Percentiles rank a stretch among this genome's conserved stretches.
Conservation (phyloP, 345 rosid species). For the Anacardium occidentale region DNA sequence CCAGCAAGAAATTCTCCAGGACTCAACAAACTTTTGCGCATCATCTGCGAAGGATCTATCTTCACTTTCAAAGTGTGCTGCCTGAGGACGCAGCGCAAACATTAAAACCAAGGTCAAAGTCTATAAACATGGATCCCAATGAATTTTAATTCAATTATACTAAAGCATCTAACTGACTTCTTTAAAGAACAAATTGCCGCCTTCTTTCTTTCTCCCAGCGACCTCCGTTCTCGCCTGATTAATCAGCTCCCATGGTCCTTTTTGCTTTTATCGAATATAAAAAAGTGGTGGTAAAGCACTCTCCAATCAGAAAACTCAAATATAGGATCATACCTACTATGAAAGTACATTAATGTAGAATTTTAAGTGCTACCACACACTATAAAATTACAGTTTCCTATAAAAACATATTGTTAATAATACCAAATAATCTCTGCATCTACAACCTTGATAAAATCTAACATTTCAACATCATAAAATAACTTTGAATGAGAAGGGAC, state of each 20-base stretch:
- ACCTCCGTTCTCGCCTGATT: conserved; percentile 49
- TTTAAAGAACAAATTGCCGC: conserved; percentile 54
- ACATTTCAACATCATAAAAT: conserved; percentile 49
- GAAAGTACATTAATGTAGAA: not conserved
- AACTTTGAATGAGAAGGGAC: conserved; percentile 41
- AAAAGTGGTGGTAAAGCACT: not conserved
- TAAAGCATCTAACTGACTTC: conserved; percentile 27
- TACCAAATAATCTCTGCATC: not conserved
- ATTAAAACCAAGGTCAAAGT: conserved; percentile 1
- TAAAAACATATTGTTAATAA: not conserved
- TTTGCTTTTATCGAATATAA: conserved; percentile 31
- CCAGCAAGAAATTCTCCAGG: conserved; percentile 53
- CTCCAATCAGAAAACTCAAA: not conserved
- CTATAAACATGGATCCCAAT: not conserved
- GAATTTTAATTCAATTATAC: conserved; percentile 6
- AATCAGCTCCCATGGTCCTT: conserved; percentile 46
- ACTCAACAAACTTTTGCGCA: conserved; percentile 40
- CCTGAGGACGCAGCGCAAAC: conserved; percentile 31
- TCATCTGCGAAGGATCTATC: conserved; percentile 43
- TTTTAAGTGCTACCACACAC: not conserved
- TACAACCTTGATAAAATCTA: conserved; percentile 47
- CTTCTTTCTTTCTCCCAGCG: conserved; percentile 53
- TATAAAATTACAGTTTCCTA: not conserved
- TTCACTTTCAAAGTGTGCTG: conserved; percentile 46
- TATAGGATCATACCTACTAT: not conserved